phyloP scores from a whole-genome alignment of 345 rosid species.

The Hypericum perforatum region DNA sequence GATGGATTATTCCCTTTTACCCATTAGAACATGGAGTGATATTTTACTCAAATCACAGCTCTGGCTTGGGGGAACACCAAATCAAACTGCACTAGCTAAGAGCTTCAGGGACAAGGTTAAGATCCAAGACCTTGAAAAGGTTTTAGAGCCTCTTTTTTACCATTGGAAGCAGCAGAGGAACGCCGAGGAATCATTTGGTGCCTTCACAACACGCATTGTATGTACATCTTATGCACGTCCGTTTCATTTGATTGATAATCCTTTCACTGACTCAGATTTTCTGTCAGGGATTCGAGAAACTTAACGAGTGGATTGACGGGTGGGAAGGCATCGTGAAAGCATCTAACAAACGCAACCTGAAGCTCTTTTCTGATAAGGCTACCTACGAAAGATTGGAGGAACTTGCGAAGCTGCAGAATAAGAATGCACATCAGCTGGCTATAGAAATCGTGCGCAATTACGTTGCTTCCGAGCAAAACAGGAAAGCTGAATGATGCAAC shows the following conservation, averaged over 20 bases:
- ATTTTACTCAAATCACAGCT: constrained; percentile 36
- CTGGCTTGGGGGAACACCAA: constrained; percentile 94
- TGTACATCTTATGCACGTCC: constrained; percentile 11
- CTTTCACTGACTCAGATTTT: constrained; percentile 1
- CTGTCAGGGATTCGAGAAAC: constrained; percentile 81
- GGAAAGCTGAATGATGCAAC: constrained; percentile 37
- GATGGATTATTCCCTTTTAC: neutral
- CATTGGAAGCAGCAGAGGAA: constrained; percentile 69
- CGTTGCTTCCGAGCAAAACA: constrained; percentile 45
- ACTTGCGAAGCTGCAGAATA: constrained; percentile 53
- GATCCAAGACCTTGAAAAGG: constrained; percentile 84
- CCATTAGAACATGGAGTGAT: neutral
- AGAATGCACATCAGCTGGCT: constrained; percentile 56
- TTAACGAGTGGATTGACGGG: constrained; percentile 55
- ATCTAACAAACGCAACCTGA: constrained; percentile 38
- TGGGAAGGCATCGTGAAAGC: constrained; percentile 52
- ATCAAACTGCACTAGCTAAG: constrained; percentile 65
- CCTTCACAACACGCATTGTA: constrained; percentile 72
- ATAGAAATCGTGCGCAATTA: constrained; percentile 56
- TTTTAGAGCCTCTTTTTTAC: constrained; percentile 80
- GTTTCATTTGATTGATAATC: neutral
- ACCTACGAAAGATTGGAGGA: constrained; percentile 54
- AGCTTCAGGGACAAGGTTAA: constrained; percentile 83
- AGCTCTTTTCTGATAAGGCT: constrained; percentile 50
- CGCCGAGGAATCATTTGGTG: constrained; percentile 81